phyloP scores from a whole-genome alignment of 305 asterid species.

The Fraxinus velutina region DNA sequence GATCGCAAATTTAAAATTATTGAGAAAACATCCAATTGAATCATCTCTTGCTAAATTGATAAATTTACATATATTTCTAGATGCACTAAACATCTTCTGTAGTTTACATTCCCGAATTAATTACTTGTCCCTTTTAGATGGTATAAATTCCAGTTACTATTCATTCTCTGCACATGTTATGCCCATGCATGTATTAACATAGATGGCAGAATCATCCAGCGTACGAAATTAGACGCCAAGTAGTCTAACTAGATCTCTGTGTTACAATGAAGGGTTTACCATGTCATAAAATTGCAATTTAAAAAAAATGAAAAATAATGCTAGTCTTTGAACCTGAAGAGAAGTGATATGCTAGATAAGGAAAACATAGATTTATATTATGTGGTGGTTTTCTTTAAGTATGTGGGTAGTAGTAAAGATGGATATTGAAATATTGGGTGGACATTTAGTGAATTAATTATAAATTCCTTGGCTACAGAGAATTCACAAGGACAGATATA shows the following conservation, averaged over 20 bases:
- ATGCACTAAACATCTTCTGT: background rate
- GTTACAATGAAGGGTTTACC: background rate
- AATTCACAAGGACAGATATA: background rate
- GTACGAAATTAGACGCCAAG: background rate
- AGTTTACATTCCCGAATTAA: background rate
- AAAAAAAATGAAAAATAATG: background rate
- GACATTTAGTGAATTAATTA: background rate
- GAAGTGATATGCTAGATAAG: background rate
- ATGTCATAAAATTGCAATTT: background rate
- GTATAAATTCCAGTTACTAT: background rate
- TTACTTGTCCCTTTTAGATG: background rate
- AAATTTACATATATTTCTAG: background rate
- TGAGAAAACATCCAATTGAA: background rate
- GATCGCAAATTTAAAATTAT: background rate
- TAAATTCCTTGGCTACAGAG: background rate
- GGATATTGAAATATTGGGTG: background rate
- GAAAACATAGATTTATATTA: background rate
- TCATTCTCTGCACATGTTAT: background rate
- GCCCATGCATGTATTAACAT: background rate
- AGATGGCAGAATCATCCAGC: background rate
- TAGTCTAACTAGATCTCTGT: background rate
- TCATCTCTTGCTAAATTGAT: background rate
- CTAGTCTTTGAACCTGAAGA: background rate
- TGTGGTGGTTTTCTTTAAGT: background rate
- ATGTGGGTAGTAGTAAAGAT: background rate